A percentile compares a stretch with the other conserved stretches of the same genome.
These are phyloP conservation scores for Mrakia blollopis DNA, from an alignment of 768 basidiomycete species.

Conservation along the genomic window DNA sequence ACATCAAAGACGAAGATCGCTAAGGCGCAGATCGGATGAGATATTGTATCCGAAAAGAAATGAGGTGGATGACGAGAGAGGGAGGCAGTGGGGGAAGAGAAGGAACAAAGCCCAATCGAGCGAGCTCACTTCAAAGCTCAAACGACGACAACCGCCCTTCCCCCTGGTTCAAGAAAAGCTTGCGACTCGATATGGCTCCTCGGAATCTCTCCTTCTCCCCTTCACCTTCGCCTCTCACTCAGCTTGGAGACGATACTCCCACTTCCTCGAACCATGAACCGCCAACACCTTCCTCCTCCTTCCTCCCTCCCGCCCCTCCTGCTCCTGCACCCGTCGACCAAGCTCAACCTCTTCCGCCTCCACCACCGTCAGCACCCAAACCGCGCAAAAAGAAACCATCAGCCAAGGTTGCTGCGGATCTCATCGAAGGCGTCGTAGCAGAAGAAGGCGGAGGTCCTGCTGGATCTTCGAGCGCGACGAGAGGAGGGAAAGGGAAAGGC, in stretches of 20 bases:
- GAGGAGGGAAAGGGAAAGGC: neutral
- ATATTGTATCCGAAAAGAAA: too few species aligned
- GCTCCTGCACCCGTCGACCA: neutral
- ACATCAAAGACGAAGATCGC: too few species aligned
- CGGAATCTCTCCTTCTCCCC: conserved; percentile 4
- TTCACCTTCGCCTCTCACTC: neutral
- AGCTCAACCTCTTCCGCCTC: neutral
- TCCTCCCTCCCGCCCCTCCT: conserved; percentile 4
- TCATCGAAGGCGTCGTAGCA: neutral
- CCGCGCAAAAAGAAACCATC: neutral
- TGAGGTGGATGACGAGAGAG: too few species aligned
- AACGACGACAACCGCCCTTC: neutral
- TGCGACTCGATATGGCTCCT: neutral
- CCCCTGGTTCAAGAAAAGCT: neutral
- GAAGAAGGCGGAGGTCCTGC: neutral
- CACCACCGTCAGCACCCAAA: neutral
- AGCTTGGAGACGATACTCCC: neutral
- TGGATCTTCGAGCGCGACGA: neutral
- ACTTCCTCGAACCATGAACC: neutral
- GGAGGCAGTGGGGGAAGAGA: too few species aligned
- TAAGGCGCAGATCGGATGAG: too few species aligned
- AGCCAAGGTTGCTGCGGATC: neutral
- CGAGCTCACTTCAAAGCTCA: neutral
- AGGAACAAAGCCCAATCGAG: too few species aligned
- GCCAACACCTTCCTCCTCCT: neutral